Evolutionary conservation across 2,329 filamentous ascomycete species (phyloP), one percentile per base, ranked within the genome.

Genomic region (Orbilia javanica): DNA sequence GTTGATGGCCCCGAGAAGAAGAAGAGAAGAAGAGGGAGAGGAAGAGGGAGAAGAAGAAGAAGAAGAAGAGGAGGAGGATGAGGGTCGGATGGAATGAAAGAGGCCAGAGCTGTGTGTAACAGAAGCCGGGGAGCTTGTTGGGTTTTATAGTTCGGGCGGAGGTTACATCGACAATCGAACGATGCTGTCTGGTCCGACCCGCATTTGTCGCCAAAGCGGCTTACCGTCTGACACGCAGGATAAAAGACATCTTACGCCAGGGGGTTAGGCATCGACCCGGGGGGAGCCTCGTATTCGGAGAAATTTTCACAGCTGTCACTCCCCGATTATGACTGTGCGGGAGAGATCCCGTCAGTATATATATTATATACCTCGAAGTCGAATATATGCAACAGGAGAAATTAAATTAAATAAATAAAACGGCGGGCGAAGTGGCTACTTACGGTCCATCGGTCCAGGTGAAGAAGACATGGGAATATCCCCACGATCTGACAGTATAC

Each of bases 401-500:
- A 13, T 3, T 18, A 25, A 6, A 7, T 22, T 5, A 7, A n/a
- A n/a, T n/a, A n/a, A n/a, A n/a, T n/a, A n/a, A n/a, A n/a, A n/a
- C n/a, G n/a, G n/a, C n/a, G 48, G 22, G 15, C 36, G 7, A n/a
- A 29, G 15, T 22, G 67, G 36, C 39, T 22, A 87, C 89, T 83
- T 87, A 92, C 90, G 90, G 89, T 22, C 86, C 85, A 83, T 93
- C 91, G 6, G 87, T 89, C 91, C 91, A 93, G 1, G 90, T 92
- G 80, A 92, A 92, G 80, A 92, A 92, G 82, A 92, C 90, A 62
- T 89, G 86, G 1, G 83, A 80, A 82, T 93, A 93, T 0, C 91
- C 91, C 91, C 91, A 93, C 0, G 88, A 88, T 39, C 86, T 15
- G 11, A 70, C 66, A 4, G 52, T n/a, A n/a, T n/a, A n/a, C n/a